Evolutionary conservation across 2,329 filamentous ascomycete genomes (phyloP), one percentile per base, ranked within the genome.

Genomic region (Pseudogymnoascus sp.): DNA sequence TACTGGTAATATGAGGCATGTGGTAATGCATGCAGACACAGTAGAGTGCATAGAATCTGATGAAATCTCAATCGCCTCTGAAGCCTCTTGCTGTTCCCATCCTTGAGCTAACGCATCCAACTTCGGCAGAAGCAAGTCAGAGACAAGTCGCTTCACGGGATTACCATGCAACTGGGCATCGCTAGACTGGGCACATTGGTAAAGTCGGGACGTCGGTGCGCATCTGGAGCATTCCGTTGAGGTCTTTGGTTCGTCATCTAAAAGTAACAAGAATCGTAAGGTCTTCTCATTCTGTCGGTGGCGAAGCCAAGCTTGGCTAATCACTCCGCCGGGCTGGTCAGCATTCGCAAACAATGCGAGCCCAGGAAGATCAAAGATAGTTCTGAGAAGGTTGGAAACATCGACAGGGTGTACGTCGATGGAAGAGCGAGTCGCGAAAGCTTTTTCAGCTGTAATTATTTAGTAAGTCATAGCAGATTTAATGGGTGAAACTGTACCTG

Each of bases 321-420:
- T 60, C 23, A 62, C 59, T 16, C 72, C 72, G 44, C 69, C 66
- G 18, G 71, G 68, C 8, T 66, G 59, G 2, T 59, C 61, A 38
- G 25, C 35, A 5, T 56, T 59, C 10, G 59, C n/a, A 37, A 63
- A 21, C 14, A 66, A n/a, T 40, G 60, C 53, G 12, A 70, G n/a
- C 40, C 64, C 65, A 23, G 66, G 65, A 21, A 74, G 63, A 14
- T 90, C 89, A 38, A 88, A 85, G 69, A 89, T 91, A 14, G 82
- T 80, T 65, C 84, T 78, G n/a, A 96, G 73, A 4, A 96, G 75
- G 66, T 84, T 85, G 38, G 89, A 75, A 21, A 96, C 74, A 66
- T 92, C 84, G 33, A 81, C 71, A 3, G 89, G 84, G 14, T 82
- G 81, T 40, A 86, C 82, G 72, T 89, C 88, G 10, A 78, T 75